Base-by-base conservation (phyloP, 2,329 filamentous ascomycete genomes). In the Talaromyces marneffei region DNA sequence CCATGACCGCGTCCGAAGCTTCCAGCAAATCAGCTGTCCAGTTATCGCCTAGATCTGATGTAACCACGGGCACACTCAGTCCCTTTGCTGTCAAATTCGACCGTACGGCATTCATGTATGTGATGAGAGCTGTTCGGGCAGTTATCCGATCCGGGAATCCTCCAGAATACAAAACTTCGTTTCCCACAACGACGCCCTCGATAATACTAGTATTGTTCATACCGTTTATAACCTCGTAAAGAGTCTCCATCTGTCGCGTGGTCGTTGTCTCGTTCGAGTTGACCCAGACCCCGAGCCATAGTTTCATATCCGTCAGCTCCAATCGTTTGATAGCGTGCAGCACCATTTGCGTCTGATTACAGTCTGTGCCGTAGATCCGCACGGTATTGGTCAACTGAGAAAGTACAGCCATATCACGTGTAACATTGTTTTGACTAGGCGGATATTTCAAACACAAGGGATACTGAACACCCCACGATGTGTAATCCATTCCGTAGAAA, bases 261-360 rank as follows among this genome's bases (percentile, higher is more conserved):
- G 94, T 96, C 62, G 93, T 96, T 0, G 91, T 95, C 8, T 79
- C 74, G 74, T 97, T 96, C 60, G 79, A 82, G 71, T 94, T 92
- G 64, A 96, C 88, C 91, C 92, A 97, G 3, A 97, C 92, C 16
- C 93, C 93, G 48, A 97, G 80, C 93, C 93, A 97, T 64, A 97
- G 81, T 74, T 95, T 96, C 79, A 96, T 86, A 59, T 89, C 82
- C 29, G 75, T 79, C 67, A 97, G 78, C 57, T 88, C 81, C 12
- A 97, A 82, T 56, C 83, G 83, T 61, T 90, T 81, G 67, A 97
- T 88, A 20, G 92, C 87, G 68, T 94, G 87, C 8, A 97, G 79
- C 0, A 95, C 85, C 89, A 97, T 94, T 74, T 96, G 85, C 0
- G 93, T 97, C 76, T 97, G 93, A 75, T 97, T 97, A 82, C 93